Percentiles rank a stretch among this genome's conserved stretches.
These are phyloP conservation scores for Ogataea pini DNA, from an alignment of 805 yeast species.

Conservation along the genomic window DNA sequence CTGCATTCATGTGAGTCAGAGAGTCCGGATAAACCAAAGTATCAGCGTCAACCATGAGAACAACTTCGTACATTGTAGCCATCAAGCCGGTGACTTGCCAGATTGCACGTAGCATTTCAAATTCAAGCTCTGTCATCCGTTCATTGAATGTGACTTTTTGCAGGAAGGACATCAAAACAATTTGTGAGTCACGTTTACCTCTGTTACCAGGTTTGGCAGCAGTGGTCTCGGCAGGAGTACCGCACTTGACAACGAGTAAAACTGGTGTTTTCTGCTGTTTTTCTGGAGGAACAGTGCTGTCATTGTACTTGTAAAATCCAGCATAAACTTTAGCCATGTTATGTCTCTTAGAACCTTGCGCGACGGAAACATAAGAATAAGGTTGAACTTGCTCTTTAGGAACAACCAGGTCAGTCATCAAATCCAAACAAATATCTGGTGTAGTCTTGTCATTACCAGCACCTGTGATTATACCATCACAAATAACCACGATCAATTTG, in stretches of 20 bases:
- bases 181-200: constrained; percentile 95
- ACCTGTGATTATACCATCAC: constrained; percentile 95
- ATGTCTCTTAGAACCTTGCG: constrained; percentile 91
- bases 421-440: constrained; percentile 82
- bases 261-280: constrained; percentile 87
- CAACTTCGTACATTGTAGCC: constrained; percentile 78
- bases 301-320: constrained; percentile 88
- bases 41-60: constrained; percentile 94
- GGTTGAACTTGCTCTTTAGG: constrained; percentile 78
- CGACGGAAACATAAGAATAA: constrained; percentile 91
- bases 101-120: constrained; percentile 68
- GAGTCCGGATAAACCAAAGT: constrained; percentile 87
- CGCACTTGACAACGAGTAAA: constrained; percentile 79
- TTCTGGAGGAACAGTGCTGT: constrained; percentile 68
- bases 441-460: constrained; percentile 86
- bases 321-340: constrained; percentile 97
- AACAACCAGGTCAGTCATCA: constrained; percentile 79
- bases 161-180: constrained; percentile 84
- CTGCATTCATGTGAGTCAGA: constrained; percentile 85
- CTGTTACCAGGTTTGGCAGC: constrained; percentile 86
- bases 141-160: constrained; percentile 89
- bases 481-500: constrained; percentile 77
- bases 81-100: constrained; percentile 85
- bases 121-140: constrained; percentile 90
- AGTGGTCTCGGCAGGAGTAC: constrained; percentile 75